Percentiles rank a stretch among this genome's conserved stretches.
Conservation (phyloP, 2,329 filamentous ascomycete species). For the Rhytidhysteron rufulum region DNA sequence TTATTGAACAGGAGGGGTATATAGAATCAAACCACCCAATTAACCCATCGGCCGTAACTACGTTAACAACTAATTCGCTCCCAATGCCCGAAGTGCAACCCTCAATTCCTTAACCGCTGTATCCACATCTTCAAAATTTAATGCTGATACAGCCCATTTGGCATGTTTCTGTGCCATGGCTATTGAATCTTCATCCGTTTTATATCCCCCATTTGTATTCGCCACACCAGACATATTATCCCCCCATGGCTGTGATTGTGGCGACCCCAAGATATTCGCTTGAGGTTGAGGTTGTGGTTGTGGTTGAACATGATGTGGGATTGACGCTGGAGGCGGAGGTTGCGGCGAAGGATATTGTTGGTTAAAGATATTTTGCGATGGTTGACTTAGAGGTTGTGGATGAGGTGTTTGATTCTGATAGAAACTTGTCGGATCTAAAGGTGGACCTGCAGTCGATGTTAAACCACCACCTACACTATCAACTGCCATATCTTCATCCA, state of each 20-base stretch:
- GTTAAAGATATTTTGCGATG: conserved; percentile 20
- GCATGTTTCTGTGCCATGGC: conserved; percentile 88
- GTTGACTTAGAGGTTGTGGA: conserved; percentile 33
- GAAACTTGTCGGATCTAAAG: conserved; percentile 28
- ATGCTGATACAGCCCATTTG: conserved; percentile 90
- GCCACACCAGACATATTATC: conserved; percentile 1
- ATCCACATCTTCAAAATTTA: conserved; percentile 93
- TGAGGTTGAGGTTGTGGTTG: neutral
- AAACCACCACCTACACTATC: conserved; percentile 16
- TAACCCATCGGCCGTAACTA: too few relatives aligned
- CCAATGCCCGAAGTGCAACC: conserved; percentile 67
- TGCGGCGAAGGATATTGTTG: conserved; percentile 14
- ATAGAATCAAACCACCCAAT: too few relatives aligned
- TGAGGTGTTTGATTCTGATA: conserved; percentile 25
- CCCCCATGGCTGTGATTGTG: neutral
- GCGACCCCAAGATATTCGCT: neutral
- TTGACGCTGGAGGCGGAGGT: conserved; percentile 15
- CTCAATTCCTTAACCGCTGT: conserved; percentile 84
- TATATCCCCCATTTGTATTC: conserved; percentile 40
- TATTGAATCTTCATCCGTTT: conserved; percentile 66
- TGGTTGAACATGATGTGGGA: conserved; percentile 10
- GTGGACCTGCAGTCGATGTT: conserved; percentile 14
- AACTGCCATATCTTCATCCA: conserved; percentile 23
- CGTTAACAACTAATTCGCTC: conserved; percentile 61
- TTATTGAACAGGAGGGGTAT: too few relatives aligned